These are phyloP conservation scores for Colletotrichum kahawae DNA, from an alignment of 2,329 filamentous ascomycete species.

Conservation along the genomic window DNA sequence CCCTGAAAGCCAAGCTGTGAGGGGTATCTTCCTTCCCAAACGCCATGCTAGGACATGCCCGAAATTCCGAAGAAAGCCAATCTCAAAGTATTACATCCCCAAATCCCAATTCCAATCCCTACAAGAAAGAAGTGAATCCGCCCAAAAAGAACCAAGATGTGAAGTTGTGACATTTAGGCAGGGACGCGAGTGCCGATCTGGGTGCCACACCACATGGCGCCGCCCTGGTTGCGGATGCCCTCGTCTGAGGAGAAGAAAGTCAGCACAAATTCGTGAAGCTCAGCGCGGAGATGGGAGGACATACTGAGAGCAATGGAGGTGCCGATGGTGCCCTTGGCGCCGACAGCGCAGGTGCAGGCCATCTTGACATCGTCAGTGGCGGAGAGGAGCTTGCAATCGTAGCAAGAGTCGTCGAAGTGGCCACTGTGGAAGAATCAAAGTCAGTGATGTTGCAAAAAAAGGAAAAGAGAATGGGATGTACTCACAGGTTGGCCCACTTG, in stretches of 20 bases:
- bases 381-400: conserved; percentile 6
- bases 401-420: conserved; percentile 4
- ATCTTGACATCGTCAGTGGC: not conserved
- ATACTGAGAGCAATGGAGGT: not conserved
- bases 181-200: not conserved
- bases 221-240: conserved; percentile 15
- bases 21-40: not conserved
- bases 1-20: not conserved
- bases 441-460: not conserved
- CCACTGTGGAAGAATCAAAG: not conserved
- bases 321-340: not conserved
- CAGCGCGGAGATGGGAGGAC: not conserved
- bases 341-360: not conserved
- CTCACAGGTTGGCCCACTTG: conserved; percentile 8
- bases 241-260: not conserved
- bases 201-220: conserved; percentile 8
- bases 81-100: not conserved
- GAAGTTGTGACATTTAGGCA: not conserved
- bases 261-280: not conserved
- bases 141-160: not conserved
- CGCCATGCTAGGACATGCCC: not conserved
- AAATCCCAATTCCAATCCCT: not conserved
- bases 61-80: not conserved
- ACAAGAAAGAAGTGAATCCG: not conserved
- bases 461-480: not conserved